These are phyloP conservation scores for Craterostigma plantagineum DNA, from an alignment of 257 asterid species.

Conservation along the genomic window DNA sequence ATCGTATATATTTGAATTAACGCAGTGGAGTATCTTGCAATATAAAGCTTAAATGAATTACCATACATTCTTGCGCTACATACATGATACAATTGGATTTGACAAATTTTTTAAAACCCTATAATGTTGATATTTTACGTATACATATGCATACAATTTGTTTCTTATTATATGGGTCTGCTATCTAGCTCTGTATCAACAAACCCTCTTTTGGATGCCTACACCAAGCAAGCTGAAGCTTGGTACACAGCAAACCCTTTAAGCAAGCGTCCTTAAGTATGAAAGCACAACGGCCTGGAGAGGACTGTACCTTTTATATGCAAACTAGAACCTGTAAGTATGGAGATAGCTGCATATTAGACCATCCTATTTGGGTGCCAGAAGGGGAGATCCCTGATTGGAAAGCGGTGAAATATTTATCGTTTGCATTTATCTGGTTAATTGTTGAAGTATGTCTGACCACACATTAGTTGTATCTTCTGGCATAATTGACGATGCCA, in stretches of 20 bases:
- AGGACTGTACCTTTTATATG: slow-evolving; percentile 99
- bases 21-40: too few relatives aligned
- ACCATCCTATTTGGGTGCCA: slow-evolving; percentile 99
- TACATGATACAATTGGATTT: too few relatives aligned
- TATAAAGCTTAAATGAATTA: too few relatives aligned
- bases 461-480: too few relatives aligned
- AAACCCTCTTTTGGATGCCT: slow-evolving; percentile 66
- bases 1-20: too few relatives aligned
- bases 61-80: too few relatives aligned
- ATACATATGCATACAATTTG: slow-evolving; percentile 5
- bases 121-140: too few relatives aligned
- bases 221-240: slow-evolving; percentile 81
- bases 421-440: slow-evolving; percentile 9
- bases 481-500: not conserved
- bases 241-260: slow-evolving; percentile 79
- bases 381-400: slow-evolving; percentile 99
- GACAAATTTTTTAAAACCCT: too few relatives aligned
- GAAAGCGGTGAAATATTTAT: slow-evolving; percentile 91
- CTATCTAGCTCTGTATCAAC: slow-evolving; percentile 86
- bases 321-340: slow-evolving; percentile 97
- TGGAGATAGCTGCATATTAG: slow-evolving; percentile 99
- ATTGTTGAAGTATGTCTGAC: too few relatives aligned
- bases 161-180: slow-evolving; percentile 44
- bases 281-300: slow-evolving; percentile 96
- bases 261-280: slow-evolving; percentile 92